Conservation (phyloP, 768 basidiomycete species). For the Phanerochaete sordida region DNA sequence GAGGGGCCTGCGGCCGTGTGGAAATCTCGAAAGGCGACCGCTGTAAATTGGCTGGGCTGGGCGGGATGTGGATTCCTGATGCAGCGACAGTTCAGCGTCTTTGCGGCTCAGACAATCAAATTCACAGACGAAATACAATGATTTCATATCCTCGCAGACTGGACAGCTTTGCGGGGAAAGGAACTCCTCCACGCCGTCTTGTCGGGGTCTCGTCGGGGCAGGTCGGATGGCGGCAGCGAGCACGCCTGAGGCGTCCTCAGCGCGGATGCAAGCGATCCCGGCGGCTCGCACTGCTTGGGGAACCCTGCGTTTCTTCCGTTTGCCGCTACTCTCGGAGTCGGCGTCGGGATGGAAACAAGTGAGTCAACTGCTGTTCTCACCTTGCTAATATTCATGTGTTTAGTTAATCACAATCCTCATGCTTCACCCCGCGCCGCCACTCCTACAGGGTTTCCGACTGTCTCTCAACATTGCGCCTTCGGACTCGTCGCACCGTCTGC, state of each 20-base stretch:
- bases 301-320: too few species aligned
- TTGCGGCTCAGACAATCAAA: neutral
- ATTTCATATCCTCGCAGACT: neutral
- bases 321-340: too few species aligned
- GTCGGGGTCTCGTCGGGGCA: constrained; percentile 1
- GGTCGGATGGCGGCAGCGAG: neutral
- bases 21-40: neutral
- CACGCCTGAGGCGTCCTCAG: neutral
- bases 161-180: neutral
- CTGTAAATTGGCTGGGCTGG: constrained; percentile 6
- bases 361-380: too few species aligned
- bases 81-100: neutral
- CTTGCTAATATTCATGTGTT: too few species aligned
- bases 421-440: too few species aligned
- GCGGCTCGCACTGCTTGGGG: too few species aligned
- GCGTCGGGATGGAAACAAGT: too few species aligned
- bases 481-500: neutral
- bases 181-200: constrained; percentile 1
- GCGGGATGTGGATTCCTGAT: constrained; percentile 14
- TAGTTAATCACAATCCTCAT: too few species aligned
- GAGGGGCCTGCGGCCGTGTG: constrained; percentile 1
- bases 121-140: neutral
- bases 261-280: neutral
- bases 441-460: too few species aligned
- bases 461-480: too few species aligned